Percentiles rank a stretch among this genome's conserved stretches.
phyloP scores from a whole-genome alignment of 2,329 filamentous ascomycete species.

The Canariomyces notabilis region DNA sequence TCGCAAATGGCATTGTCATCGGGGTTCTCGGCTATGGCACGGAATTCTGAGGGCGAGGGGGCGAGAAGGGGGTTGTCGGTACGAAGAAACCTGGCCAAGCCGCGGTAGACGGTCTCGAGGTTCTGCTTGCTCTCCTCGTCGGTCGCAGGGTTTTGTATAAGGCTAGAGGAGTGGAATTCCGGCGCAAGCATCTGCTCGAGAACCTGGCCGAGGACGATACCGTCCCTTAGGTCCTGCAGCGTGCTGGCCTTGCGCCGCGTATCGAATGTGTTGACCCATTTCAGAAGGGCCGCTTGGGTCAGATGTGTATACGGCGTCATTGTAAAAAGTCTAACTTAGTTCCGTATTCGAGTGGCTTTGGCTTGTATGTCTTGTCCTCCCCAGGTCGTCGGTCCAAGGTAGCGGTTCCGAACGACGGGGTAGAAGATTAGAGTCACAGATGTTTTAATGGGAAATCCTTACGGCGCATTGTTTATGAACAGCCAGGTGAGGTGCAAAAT shows the following conservation, averaged over 20 bases:
- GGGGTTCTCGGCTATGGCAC: slow-evolving; percentile 52
- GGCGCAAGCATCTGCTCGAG: slow-evolving; percentile 52
- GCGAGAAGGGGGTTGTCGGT: slow-evolving; percentile 47
- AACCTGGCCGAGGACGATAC: slow-evolving; percentile 49
- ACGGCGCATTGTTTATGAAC: slow-evolving; percentile 7
- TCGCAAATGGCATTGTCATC: slow-evolving; percentile 51
- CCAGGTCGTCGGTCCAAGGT: too few species aligned
- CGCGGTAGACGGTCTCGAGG: slow-evolving; percentile 84
- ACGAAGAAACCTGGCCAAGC: slow-evolving; percentile 69
- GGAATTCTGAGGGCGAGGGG: slow-evolving; percentile 51
- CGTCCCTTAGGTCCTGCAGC: slow-evolving; percentile 50
- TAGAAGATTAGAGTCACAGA: neutral
- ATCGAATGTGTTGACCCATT: slow-evolving; percentile 50
- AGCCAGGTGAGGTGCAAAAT: neutral
- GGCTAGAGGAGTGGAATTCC: slow-evolving; percentile 50
- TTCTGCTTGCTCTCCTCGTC: slow-evolving; percentile 72
- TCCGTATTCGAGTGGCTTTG: neutral
- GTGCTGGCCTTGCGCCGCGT: slow-evolving; percentile 39
- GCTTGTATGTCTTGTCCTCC: too few species aligned
- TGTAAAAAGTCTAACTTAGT: slow-evolving; percentile 9
- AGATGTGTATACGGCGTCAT: slow-evolving; percentile 32
- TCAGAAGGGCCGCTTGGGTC: slow-evolving; percentile 51
- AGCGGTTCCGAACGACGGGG: too few species aligned
- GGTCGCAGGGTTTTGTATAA: slow-evolving; percentile 43
- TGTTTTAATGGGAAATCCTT: neutral